Evolutionary conservation across 2,329 filamentous ascomycete species (phyloP), one percentile per base, ranked within the genome.

Genomic region (Monilinia aucupariae): DNA sequence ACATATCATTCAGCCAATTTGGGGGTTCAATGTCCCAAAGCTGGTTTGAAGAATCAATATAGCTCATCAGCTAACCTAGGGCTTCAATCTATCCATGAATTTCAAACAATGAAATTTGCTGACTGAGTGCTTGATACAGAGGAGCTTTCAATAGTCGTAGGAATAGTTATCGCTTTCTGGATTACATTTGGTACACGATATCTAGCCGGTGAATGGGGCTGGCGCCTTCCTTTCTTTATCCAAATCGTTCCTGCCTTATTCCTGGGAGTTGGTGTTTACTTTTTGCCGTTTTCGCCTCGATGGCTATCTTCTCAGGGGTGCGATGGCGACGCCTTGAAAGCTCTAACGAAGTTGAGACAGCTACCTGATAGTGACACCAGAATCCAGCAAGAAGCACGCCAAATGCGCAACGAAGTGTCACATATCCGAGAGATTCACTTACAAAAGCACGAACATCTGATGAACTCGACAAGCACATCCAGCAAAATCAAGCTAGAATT

Each of bases 271-370:
- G 79, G 78, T 0, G 79, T 72, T 3, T 63, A 71, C 15, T 76
- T 79, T 53, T 75, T 84, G 17, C 83, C 83, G 0, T 84, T 80
- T 68, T 65, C 75, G 68, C 67, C 75, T 15, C 49, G 65, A 59
- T 82, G 25, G 76, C 80, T 61, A 68, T 75, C 58, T 6, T 53
- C 59, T 30, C 78, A 79, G 63, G 79, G 75, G 75, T 50, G 79
- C 80, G 6, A 77, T 80, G 68, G 76, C 79, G 65, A 78, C 79
- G 64, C 79, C 76, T 63, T 73, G 74, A 6, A 79, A 80, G 68
- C 82, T 52, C 66, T 85, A 9, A 73, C 75, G n/a, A 77, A 79
- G 64, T 73, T 85, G 9, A 79, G 83, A 13, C 75, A 77, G 39
- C 73, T 84, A 2, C 79, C 81, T 0, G 65, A 71, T 0, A 76